Conservation (phyloP, 2,329 filamentous ascomycete species). For the Madurella mycetomatis region DNA sequence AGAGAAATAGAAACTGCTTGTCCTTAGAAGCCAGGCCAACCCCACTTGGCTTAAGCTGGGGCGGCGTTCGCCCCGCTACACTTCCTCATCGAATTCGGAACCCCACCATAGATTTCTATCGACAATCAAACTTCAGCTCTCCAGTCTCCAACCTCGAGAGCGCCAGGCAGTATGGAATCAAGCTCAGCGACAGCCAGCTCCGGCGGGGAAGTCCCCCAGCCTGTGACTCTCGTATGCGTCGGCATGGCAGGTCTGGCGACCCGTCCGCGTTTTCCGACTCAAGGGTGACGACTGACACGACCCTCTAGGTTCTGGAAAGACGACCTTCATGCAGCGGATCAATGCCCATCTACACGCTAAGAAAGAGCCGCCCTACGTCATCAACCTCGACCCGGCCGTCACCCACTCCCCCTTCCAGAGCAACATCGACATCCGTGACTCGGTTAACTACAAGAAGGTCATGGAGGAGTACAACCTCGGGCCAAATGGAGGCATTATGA, state of each 20-base stretch:
- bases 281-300: neutral
- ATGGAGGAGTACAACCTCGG: constrained; percentile 99
- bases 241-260: constrained; percentile 80
- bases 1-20: too few species aligned
- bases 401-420: constrained; percentile 88
- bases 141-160: neutral
- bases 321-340: constrained; percentile 99
- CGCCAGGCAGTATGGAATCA: constrained; percentile 16
- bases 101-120: neutral
- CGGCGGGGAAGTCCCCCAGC: constrained; percentile 44
- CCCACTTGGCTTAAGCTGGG: neutral
- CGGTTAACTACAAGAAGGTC: constrained; percentile 98
- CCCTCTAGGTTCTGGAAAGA: constrained; percentile 78
- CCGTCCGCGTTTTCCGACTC: neutral
- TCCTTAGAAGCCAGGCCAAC: too few species aligned
- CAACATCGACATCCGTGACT: constrained; percentile 98
- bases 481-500: constrained; percentile 94
- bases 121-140: neutral
- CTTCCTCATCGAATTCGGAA: neutral
- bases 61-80: neutral
- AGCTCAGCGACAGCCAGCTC: constrained; percentile 40
- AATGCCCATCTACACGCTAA: constrained; percentile 86
- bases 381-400: constrained; percentile 96
- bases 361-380: constrained; percentile 80
- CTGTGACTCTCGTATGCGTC: constrained; percentile 83